Evolutionary conservation across 805 yeast genomes (phyloP), one percentile per base, ranked within the genome.

Genomic region (Candida pseudofarinosa): DNA sequence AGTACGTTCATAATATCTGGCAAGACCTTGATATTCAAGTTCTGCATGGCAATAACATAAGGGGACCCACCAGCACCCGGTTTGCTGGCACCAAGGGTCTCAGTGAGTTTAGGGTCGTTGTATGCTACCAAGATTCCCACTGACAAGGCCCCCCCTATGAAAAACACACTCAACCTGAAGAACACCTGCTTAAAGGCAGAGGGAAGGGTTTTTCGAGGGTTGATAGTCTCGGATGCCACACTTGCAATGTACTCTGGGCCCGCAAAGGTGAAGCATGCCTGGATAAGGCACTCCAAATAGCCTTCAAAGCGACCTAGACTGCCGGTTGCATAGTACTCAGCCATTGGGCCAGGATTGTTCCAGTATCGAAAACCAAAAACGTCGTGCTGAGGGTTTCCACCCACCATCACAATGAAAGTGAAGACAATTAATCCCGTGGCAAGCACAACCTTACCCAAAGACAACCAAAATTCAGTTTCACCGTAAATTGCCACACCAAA

Each of bases 241-340:
- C 85, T 82, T 1, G 91, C 76, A 30, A 88, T 77, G 53, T 85
- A 85, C 61, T 88, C 96, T 1, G 96, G 95, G 0, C 95, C 96
- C 3, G 87, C 87, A 49, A 85, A 80, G 14, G 93, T 84, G 59
- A 83, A 88, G 20, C 85, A 70, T 5, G 95, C 95, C 46, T 79
- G 80, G 41, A 78, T 73, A 37, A 86, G 60, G 47, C 90, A 83
- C 0, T 81, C 74, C 52, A 85, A 61, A 53, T 85, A 85, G 1
- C 91, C 95, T 52, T 82, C 77, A 52, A 84, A 83, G 45, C 83
- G 65, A 18, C 91, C 93, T 38, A 77, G 52, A 0, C 63, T 54
- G 0, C 90, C 90, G 4, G 71, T 59, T 8, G 47, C 44, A 32
- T 55, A 26, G 45, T 56, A 48, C 35, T 39, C 62, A 8, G 60